Evolutionary conservation across 768 basidiomycete genomes (phyloP), one percentile per base, ranked within the genome.

Genomic region (Pleurotus platypus): DNA sequence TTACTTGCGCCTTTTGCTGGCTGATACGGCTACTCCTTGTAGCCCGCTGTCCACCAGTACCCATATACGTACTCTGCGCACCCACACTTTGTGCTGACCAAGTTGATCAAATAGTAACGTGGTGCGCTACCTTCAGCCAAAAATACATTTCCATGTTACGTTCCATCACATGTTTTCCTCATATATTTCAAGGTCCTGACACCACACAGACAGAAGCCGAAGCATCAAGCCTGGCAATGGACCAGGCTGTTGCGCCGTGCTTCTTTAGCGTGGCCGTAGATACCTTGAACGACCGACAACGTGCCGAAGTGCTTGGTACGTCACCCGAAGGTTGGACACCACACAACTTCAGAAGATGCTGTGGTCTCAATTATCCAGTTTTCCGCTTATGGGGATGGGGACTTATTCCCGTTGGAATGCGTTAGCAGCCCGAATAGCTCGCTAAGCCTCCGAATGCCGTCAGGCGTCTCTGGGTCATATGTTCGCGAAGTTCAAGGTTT

Each of bases 401-500:
- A 6, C 51, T 35, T 40, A 42, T 24, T 16, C 16, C 39, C 18
- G 37, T 40, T 22, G 24, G 39, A 30, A 40, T 37, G 15, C 18
- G 5, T 38, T 40, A 38, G 38, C 39, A 22, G 37, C 20, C 51
- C 51, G 51, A 54, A 39, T 42, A 27, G 35, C 39, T 54, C 51
- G 51, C 51, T 18, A 35, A 35, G 49, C 30, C 27, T 50, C 49
- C 49, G 49, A 50, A 54, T 54, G 51, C 51, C 51, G 51, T 54
- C 51, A 54, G 37, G 51, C 51, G 39, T 54, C 20, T 54, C 51
- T 42, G 15, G 51, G 51, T 54, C 51, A 54, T 38, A 15, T 39
- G 51, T 42, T 54, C 26, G 37, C 51, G 51, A 54, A 54, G 20
- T 11, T 42, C 24, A 54, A 39, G 37, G 15, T 40, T 39, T 54